These are phyloP conservation scores for Lactarius akahatsu DNA, from an alignment of 768 basidiomycete species.

Conservation along the genomic window DNA sequence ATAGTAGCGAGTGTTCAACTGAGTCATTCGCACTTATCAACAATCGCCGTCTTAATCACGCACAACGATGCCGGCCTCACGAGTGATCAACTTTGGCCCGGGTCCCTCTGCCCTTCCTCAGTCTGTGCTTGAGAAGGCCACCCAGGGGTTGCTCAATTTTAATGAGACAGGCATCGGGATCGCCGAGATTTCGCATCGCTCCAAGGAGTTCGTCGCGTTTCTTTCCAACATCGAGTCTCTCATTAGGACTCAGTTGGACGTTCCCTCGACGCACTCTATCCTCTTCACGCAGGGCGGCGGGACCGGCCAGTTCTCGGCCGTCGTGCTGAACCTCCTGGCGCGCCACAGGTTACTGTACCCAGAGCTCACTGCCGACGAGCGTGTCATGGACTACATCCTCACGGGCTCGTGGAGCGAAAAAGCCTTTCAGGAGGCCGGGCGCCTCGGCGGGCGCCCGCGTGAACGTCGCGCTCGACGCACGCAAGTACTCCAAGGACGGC, in stretches of 20 bases:
- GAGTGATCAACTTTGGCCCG: slow-evolving; percentile 88
- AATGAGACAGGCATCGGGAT: slow-evolving; percentile 90
- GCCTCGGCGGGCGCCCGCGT: slow-evolving; percentile 60
- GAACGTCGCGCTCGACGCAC: slow-evolving; percentile 71
- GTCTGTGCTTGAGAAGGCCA: slow-evolving; percentile 80
- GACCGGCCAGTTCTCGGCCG: slow-evolving; percentile 86
- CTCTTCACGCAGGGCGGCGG: slow-evolving; percentile 96
- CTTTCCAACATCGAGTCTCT: slow-evolving; percentile 59
- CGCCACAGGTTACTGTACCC: slow-evolving; percentile 77
- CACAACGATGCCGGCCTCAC: slow-evolving; percentile 41
- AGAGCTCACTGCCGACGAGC: slow-evolving; percentile 50
- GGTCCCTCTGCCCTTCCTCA: slow-evolving; percentile 92
- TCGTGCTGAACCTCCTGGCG: slow-evolving; percentile 89
- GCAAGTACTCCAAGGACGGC: slow-evolving; percentile 57
- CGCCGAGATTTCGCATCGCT: slow-evolving; percentile 94
- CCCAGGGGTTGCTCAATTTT: slow-evolving; percentile 86
- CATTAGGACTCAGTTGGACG: slow-evolving; percentile 72
- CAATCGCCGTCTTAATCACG: background rate
- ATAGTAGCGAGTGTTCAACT: background rate
- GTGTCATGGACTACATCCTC: slow-evolving; percentile 81
- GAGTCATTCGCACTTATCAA: background rate
- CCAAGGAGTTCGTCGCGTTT: slow-evolving; percentile 79
- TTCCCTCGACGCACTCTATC: slow-evolving; percentile 82
- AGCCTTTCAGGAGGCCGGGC: slow-evolving; percentile 77
- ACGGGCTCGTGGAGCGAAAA: slow-evolving; percentile 93